Evolutionary conservation across 345 rosid species (phyloP).

Genomic region (Gynandropsis gynandra): DNA sequence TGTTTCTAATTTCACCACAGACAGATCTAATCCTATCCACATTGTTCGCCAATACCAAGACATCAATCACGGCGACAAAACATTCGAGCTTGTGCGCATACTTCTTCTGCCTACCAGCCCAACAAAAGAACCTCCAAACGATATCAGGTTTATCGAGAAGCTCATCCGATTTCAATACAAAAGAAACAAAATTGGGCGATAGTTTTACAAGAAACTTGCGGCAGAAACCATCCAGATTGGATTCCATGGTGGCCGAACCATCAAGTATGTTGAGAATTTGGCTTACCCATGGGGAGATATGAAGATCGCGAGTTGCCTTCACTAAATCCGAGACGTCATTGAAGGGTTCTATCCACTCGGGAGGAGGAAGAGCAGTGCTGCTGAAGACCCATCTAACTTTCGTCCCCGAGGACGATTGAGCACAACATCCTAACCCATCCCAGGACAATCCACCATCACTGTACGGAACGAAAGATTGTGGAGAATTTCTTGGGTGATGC

Average conservation of each 20-base stretch:
- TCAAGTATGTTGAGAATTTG: constrained; percentile 55
- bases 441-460: constrained; percentile 25
- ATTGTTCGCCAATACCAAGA: constrained; percentile 41
- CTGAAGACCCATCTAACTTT: constrained; percentile 36
- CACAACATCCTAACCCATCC: constrained; percentile 14
- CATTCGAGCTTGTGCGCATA: constrained; percentile 64
- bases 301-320: constrained; percentile 27
- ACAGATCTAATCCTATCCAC: constrained; percentile 40
- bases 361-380: constrained; percentile 50
- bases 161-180: constrained; percentile 45
- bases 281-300: constrained; percentile 70
- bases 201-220: constrained; percentile 51
- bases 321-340: constrained; percentile 57
- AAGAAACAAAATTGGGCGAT: constrained; percentile 62
- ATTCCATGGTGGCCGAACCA: constrained; percentile 62
- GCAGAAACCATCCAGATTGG: constrained; percentile 49
- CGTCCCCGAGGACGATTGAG: constrained; percentile 17
- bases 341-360: constrained; percentile 85
- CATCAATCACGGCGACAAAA: constrained; percentile 58
- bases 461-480: constrained; percentile 11
- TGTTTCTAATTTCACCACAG: constrained; percentile 35
- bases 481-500: constrained; percentile 17
- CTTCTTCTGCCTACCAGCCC: constrained; percentile 73
- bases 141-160: constrained; percentile 36
- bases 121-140: constrained; percentile 54